Percentiles rank a stretch among this genome's conserved stretches.
Conservation (phyloP, 306 rosid species). For the Fragaria nilgerrensis region DNA sequence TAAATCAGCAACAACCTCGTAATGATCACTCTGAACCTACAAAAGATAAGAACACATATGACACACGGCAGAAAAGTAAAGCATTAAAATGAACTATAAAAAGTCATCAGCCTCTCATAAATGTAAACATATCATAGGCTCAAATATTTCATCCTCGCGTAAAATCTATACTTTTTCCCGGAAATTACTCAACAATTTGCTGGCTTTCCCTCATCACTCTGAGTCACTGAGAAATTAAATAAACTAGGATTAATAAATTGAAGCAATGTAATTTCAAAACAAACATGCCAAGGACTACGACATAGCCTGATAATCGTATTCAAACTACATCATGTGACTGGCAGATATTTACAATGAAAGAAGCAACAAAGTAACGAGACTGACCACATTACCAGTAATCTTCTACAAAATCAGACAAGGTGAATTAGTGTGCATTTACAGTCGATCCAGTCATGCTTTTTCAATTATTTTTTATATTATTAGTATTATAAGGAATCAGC, state of each 20-base stretch:
- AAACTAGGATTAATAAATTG: not conserved
- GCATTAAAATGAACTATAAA: constrained; percentile 18
- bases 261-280: not conserved
- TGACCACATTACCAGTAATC: not conserved
- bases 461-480: not conserved
- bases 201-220: not conserved
- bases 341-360: not conserved
- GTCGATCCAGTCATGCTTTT: not conserved
- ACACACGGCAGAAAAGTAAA: constrained; percentile 20
- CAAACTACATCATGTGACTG: not conserved
- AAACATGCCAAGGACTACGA: not conserved
- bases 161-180: too few relatives aligned
- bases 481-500: not conserved
- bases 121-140: too few relatives aligned
- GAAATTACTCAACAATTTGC: too few relatives aligned
- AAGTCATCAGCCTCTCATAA: not conserved
- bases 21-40: constrained; percentile 95
- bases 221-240: not conserved
- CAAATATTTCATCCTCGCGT: too few relatives aligned
- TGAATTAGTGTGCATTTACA: not conserved
- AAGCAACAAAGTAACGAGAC: not conserved
- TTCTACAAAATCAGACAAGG: not conserved
- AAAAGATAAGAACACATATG: constrained; percentile 19
- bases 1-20: constrained; percentile 94
- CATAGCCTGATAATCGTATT: not conserved